Evolutionary conservation across 83 land plant genomes (phyloP).

Genomic region (Isoetes engelmannii): DNA sequence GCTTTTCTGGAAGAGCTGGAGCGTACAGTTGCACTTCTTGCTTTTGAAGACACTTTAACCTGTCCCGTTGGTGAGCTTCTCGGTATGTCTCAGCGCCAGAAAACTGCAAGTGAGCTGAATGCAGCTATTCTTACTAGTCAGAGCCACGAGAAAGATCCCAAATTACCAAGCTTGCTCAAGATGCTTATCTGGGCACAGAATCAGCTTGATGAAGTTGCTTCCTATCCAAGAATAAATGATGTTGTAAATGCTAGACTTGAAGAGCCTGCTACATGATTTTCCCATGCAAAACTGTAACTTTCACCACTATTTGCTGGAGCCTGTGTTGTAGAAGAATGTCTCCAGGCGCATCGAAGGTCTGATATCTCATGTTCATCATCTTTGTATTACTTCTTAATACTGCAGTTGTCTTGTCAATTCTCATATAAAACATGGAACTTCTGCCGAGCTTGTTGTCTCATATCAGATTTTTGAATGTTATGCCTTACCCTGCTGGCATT

Average conservation of each 20-base stretch:
- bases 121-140: conserved; percentile 99
- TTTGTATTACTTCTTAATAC: no score
- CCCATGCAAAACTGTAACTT: no score
- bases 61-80: conserved; percentile 84
- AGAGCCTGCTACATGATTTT: conserved; percentile 50
- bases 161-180: conserved; percentile 86
- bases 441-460: no score
- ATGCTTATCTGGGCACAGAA: conserved; percentile 94
- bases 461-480: no score
- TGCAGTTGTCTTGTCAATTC: no score
- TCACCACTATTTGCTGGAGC: no score
- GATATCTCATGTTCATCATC: no score
- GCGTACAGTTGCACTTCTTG: conserved; percentile 84
- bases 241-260: conserved; percentile 70
- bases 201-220: conserved; percentile 88
- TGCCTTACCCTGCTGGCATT: no score
- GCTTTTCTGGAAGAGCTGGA: conserved; percentile 92
- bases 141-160: conserved; percentile 99
- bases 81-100: conserved; percentile 83
- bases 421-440: no score
- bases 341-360: no score
- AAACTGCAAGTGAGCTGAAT: conserved; percentile 95
- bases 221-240: conserved; percentile 84
- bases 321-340: no score
- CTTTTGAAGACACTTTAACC: conserved; percentile 83